Conservation (phyloP, 108 stramenopile species). For the Epithemia pelagica region DNA sequence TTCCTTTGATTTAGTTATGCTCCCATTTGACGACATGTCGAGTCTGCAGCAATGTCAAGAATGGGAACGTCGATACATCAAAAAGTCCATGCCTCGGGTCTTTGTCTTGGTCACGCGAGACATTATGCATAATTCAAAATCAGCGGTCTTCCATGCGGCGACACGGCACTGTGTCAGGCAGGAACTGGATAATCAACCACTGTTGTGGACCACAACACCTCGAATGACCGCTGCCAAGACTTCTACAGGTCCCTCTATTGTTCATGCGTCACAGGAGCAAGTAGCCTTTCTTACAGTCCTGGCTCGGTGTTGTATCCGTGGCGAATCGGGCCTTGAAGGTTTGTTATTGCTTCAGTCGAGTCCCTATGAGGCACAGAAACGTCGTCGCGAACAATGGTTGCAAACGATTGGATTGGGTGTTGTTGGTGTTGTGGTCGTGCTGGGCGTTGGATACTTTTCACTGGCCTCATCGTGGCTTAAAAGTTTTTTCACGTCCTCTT, state of each 20-base stretch:
- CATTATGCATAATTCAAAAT: too few species aligned
- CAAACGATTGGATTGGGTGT: slow-evolving; percentile 58
- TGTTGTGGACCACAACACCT: background rate
- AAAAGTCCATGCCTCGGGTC: slow-evolving; percentile 49
- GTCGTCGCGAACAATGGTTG: slow-evolving; percentile 38
- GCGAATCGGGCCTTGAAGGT: slow-evolving; percentile 12
- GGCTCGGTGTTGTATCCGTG: slow-evolving; percentile 36
- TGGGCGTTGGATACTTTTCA: slow-evolving; percentile 40
- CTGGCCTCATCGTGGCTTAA: background rate
- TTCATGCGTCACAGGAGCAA: slow-evolving; percentile 17
- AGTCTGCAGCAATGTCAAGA: slow-evolving; percentile 51
- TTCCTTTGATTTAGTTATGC: slow-evolving; percentile 47
- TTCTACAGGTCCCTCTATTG: background rate
- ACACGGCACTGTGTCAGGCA: background rate
- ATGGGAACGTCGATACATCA: slow-evolving; percentile 41
- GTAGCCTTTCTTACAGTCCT: slow-evolving; percentile 40
- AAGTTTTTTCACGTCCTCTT: background rate
- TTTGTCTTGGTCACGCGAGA: background rate
- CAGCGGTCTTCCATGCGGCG: background rate
- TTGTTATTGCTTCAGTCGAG: slow-evolving; percentile 43
- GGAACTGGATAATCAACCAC: background rate
- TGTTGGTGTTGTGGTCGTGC: slow-evolving; percentile 50
- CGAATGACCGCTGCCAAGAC: background rate
- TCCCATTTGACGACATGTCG: slow-evolving; percentile 47
- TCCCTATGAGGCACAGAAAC: slow-evolving; percentile 53